Base-by-base conservation (phyloP, 192 early-diverging fungal species). In the Backusella luteola region DNA sequence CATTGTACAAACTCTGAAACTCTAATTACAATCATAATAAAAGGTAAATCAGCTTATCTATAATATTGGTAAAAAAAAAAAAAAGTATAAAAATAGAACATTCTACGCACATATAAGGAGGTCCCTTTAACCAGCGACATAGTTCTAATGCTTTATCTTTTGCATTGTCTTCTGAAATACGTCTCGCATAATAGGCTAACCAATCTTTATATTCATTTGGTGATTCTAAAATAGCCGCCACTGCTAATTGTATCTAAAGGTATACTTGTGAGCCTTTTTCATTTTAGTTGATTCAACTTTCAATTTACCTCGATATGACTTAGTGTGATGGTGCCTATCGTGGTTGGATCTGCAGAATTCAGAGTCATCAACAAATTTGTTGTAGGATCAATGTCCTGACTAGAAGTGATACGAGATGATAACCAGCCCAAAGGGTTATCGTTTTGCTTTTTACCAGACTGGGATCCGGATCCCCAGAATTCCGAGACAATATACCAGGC, bases 91-190 rank as follows among this genome's bases (percentile, higher is more conserved):
- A 74, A 12, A 59, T 8, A 79, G 17, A 21, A 1, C 17, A 39
- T 19, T 9, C 15, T 49, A 63, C 79, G 78, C 84, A 87, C 88
- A 77, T 78, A 56, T 81, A 82, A 44, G 84, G 80, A 14, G 89
- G 87, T 12, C 90, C 92, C 21, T 90, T 75, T 46, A 94, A 79
- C 67, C 87, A 87, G 67, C 90, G 87, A 80, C 91, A 92, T 17
- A 94, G 71, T 77, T 94, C 94, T 73, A 88, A 86, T 7, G 87
- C 87, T 76, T 89, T 91, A 0, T 79, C 80, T 32, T 89, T 83
- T 21, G 84, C 83, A 41, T 86, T 85, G 70, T 91, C 91, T 69
- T 94, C 88, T 6, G 91, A 86, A 23, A 95, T 78, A 68, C 88
- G 86, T 46, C 89, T 84, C 2, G 88, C 91, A 85, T 93, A 95